Percentiles rank a stretch among this genome's conserved stretches.
These are phyloP conservation scores for Cercospora berteroae DNA, from an alignment of 2,329 filamentous ascomycete species.

Conservation along the genomic window DNA sequence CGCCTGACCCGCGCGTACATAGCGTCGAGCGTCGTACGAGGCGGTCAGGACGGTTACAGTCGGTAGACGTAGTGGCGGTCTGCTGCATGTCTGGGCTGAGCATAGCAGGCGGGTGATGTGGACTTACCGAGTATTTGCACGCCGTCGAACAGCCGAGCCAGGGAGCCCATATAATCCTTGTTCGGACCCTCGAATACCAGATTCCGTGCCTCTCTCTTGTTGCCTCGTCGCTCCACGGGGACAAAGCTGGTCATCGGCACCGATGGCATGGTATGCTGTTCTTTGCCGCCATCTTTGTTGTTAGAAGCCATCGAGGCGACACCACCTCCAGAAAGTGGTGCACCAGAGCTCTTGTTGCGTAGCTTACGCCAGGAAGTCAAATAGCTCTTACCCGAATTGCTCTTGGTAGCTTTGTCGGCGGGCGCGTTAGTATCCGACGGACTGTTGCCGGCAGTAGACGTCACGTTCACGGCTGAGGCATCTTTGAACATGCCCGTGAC, in stretches of 20 bases:
- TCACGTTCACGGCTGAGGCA: conserved; percentile 41
- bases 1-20: not conserved
- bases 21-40: not conserved
- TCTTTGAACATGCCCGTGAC: conserved; percentile 74
- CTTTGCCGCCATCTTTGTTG: conserved; percentile 53
- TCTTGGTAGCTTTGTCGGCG: conserved; percentile 44
- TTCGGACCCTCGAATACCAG: conserved; percentile 79
- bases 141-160: conserved; percentile 89
- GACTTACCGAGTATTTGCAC: conserved; percentile 83
- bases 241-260: conserved; percentile 67
- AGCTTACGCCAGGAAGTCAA: conserved; percentile 87
- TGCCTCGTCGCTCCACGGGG: conserved; percentile 54
- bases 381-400: conserved; percentile 70
- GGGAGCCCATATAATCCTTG: conserved; percentile 83
- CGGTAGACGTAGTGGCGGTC: conserved; percentile 10
- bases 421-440: conserved; percentile 34
- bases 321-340: conserved; percentile 37
- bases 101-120: not conserved
- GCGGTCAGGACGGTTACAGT: conserved; percentile 9
- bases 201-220: conserved; percentile 57
- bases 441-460: conserved; percentile 13
- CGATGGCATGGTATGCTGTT: conserved; percentile 56
- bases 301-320: conserved; percentile 21
- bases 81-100: conserved; percentile 12
- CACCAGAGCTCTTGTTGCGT: conserved; percentile 79